These are phyloP conservation scores for Begonia masoniana DNA, from an alignment of 306 rosid species.

Conservation along the genomic window DNA sequence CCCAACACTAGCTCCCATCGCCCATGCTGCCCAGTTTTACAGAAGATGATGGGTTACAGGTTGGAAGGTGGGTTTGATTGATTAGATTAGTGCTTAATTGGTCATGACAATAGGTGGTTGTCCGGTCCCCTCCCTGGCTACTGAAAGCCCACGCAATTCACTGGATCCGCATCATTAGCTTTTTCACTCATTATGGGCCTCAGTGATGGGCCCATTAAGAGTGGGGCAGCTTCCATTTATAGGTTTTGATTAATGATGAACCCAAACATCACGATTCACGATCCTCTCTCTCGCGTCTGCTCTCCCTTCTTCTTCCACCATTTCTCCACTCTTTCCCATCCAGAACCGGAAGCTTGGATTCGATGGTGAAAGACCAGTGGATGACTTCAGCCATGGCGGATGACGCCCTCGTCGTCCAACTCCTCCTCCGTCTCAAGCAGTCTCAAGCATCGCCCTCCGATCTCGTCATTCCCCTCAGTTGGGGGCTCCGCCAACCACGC, in stretches of 20 bases:
- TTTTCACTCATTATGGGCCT: too few relatives aligned
- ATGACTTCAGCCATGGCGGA: slow-evolving; percentile 52
- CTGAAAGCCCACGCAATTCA: too few relatives aligned
- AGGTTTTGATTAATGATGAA: background rate
- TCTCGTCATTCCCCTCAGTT: slow-evolving; percentile 27
- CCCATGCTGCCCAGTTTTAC: too few relatives aligned
- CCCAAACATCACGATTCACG: slow-evolving; percentile 3
- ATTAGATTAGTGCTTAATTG: too few relatives aligned
- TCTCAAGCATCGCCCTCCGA: slow-evolving; percentile 27
- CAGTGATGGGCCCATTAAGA: too few relatives aligned
- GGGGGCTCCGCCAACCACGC: slow-evolving; percentile 57
- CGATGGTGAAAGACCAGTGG: slow-evolving; percentile 54
- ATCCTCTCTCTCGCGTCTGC: slow-evolving; percentile 6
- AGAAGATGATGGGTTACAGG: too few relatives aligned
- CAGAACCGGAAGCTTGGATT: background rate
- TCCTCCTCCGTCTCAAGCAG: slow-evolving; percentile 56
- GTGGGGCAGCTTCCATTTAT: too few relatives aligned
- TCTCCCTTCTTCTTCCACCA: slow-evolving; percentile 3
- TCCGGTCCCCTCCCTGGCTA: too few relatives aligned
- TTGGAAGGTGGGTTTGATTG: too few relatives aligned
- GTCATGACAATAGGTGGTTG: too few relatives aligned
- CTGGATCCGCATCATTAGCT: too few relatives aligned
- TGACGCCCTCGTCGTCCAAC: slow-evolving; percentile 50
- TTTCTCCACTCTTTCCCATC: slow-evolving; percentile 3
- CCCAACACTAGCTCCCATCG: too few relatives aligned